Percentiles rank a stretch among this genome's conserved stretches.
These are phyloP conservation scores for Colletotrichum sp. DNA, from an alignment of 2,329 filamentous ascomycete genomes.

Conservation along the genomic window DNA sequence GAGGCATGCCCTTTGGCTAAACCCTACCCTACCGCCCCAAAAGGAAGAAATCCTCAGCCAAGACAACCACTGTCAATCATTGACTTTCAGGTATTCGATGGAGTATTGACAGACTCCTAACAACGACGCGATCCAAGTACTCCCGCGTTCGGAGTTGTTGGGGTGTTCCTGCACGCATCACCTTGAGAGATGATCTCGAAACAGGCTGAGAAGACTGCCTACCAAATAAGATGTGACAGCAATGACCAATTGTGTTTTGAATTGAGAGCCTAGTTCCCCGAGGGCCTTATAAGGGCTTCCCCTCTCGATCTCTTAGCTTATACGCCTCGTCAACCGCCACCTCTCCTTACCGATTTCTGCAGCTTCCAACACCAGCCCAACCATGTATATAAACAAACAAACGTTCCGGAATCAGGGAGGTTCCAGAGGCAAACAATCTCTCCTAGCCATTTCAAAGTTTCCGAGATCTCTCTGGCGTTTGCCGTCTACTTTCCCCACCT, in stretches of 20 bases:
- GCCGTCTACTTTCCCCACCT: neutral
- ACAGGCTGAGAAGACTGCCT: neutral
- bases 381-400: neutral
- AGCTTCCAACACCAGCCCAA: neutral
- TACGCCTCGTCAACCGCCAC: accelerated
- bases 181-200: neutral
- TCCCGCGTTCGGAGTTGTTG: accelerated
- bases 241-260: neutral
- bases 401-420: accelerated
- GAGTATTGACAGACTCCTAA: neutral
- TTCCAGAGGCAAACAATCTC: too few relatives aligned
- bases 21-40: too few relatives aligned
- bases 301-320: accelerated
- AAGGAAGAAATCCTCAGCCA: neutral
- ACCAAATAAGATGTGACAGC: too few relatives aligned
- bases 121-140: accelerated
- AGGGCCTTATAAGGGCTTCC: neutral
- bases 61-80: neutral
- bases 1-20: too few relatives aligned
- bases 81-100: neutral
- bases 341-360: neutral
- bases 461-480: too few relatives aligned
- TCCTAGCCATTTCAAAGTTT: too few relatives aligned
- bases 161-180: neutral
- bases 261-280: accelerated